Percentiles rank a stretch among this genome's conserved stretches.
phyloP scores from a whole-genome alignment of 345 rosid genomes.

The Raphanus sativus region DNA sequence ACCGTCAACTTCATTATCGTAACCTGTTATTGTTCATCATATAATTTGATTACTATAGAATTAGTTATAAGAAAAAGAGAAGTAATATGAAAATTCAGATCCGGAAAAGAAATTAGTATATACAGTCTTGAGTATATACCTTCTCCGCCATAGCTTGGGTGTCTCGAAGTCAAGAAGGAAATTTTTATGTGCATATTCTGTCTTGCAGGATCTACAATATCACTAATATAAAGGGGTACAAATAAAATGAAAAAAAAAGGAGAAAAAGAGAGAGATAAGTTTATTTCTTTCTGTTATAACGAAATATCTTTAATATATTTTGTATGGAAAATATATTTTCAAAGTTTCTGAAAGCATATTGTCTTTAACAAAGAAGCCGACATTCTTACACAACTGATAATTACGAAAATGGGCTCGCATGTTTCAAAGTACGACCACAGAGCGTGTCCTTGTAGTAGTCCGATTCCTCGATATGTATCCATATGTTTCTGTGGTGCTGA shows the following conservation, averaged over 20 bases:
- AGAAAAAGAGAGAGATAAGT: background rate
- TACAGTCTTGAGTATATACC: slow-evolving; percentile 21
- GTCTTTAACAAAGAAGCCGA: background rate
- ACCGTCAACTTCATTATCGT: slow-evolving; percentile 60
- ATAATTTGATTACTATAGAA: slow-evolving; percentile 11
- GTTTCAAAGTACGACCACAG: background rate
- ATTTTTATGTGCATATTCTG: background rate
- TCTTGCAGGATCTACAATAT: background rate
- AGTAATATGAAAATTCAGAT: slow-evolving; percentile 2
- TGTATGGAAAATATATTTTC: background rate
- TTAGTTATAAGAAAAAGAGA: background rate
- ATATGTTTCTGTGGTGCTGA: slow-evolving; percentile 12
- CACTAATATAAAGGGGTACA: slow-evolving; percentile 16
- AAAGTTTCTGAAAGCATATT: slow-evolving; percentile 8
- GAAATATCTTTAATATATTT: background rate
- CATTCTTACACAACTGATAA: background rate
- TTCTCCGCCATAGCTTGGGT: slow-evolving; percentile 33
- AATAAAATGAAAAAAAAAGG: background rate
- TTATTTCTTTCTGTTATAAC: background rate
- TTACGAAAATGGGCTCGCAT: slow-evolving; percentile 14
- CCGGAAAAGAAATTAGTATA: background rate
- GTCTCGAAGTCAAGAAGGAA: slow-evolving; percentile 8
- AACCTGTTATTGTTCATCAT: slow-evolving; percentile 39
- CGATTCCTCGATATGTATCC: slow-evolving; percentile 1
- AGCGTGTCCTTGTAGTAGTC: slow-evolving; percentile 3